A percentile compares a stretch with the other conserved stretches of the same genome.
phyloP scores from a whole-genome alignment of 306 rosid species.

The Begonia fuchsioides region DNA sequence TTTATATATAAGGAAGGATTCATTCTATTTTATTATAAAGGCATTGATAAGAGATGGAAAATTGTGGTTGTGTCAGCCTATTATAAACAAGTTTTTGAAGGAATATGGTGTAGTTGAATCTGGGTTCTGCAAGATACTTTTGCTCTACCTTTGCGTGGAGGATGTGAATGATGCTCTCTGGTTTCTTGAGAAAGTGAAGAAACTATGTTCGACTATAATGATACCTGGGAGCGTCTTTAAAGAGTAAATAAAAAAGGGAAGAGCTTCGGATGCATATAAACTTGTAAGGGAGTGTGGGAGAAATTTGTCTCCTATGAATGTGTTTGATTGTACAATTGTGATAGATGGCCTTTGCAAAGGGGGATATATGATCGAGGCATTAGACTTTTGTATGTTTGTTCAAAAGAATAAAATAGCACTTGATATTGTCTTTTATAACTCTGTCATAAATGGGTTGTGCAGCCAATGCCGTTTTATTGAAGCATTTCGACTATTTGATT shows the following conservation, averaged over 20 bases:
- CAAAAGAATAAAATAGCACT: conserved; percentile 37
- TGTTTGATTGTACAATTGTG: conserved; percentile 38
- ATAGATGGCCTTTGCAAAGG: conserved; percentile 60
- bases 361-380: conserved; percentile 54
- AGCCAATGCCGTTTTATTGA: conserved; percentile 57
- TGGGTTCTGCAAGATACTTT: conserved; percentile 29
- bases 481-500: conserved; percentile 74
- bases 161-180: conserved; percentile 21
- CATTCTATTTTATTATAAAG: conserved; percentile 46
- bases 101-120: conserved; percentile 53
- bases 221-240: conserved; percentile 40
- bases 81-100: conserved; percentile 43
- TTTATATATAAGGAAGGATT: conserved; percentile 25
- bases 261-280: conserved; percentile 52
- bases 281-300: conserved; percentile 34
- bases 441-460: conserved; percentile 56
- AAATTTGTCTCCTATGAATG: conserved; percentile 23
- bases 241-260: conserved; percentile 36
- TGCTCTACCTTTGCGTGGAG: conserved; percentile 32
- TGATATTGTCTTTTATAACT: conserved; percentile 52
- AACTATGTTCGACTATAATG: conserved; percentile 11
- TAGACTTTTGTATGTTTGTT: conserved; percentile 36
- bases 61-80: conserved; percentile 20
- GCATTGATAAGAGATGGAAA: conserved; percentile 31
- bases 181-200: conserved; percentile 27